These are phyloP conservation scores for Barnettozyma sucrosica DNA, from an alignment of 805 yeast genomes.

Conservation along the genomic window DNA sequence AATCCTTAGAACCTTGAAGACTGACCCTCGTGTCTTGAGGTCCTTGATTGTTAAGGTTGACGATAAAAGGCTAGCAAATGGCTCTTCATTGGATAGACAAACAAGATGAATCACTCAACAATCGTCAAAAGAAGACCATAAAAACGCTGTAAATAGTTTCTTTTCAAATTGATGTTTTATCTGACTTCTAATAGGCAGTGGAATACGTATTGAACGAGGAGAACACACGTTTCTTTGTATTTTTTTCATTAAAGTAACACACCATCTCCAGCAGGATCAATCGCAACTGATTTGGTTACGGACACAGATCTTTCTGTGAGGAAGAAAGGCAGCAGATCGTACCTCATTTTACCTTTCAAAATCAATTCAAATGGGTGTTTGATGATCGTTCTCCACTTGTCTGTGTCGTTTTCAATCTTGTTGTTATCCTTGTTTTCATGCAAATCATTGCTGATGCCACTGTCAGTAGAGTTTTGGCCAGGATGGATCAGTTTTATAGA, in stretches of 20 bases:
- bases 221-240: too few species aligned
- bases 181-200: too few species aligned
- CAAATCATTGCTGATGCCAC: neutral
- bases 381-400: slow-evolving; percentile 70
- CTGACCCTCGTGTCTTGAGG: slow-evolving; percentile 88
- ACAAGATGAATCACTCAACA: neutral
- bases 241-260: neutral
- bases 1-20: slow-evolving; percentile 68
- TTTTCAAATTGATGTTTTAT: neutral
- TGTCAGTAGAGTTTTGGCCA: slow-evolving; percentile 37
- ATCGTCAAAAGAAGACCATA: neutral
- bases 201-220: too few species aligned
- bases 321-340: slow-evolving; percentile 59
- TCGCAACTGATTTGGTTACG: slow-evolving; percentile 49
- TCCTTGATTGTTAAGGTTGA: slow-evolving; percentile 64
- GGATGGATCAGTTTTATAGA: slow-evolving; percentile 72
- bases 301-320: slow-evolving; percentile 49
- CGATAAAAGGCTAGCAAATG: slow-evolving; percentile 45
- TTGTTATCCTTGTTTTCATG: slow-evolving; percentile 16
- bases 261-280: slow-evolving; percentile 42
- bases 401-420: slow-evolving; percentile 28
- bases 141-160: neutral
- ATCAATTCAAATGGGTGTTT: slow-evolving; percentile 82
- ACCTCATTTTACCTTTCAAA: slow-evolving; percentile 74
- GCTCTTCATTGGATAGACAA: slow-evolving; percentile 48